Evolutionary conservation across 129 eudicot species (phyloP).

Genomic region (Tagetes patula): DNA sequence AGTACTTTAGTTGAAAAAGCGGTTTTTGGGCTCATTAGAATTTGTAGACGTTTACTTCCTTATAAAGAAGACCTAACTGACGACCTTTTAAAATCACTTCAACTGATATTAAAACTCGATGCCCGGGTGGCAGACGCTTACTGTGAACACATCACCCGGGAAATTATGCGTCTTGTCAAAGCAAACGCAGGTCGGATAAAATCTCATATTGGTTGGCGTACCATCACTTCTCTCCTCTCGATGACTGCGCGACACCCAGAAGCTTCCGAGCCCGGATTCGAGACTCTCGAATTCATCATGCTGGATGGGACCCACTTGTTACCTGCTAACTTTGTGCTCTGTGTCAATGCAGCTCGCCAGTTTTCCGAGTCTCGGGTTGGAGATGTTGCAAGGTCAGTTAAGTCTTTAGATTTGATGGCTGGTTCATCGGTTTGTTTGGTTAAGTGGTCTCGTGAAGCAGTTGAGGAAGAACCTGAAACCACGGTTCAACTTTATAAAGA

Average conservation of each 20-base stretch:
- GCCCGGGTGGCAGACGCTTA: conserved; percentile 87
- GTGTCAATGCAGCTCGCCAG: conserved; percentile 69
- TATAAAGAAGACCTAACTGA: conserved; percentile 80
- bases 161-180: conserved; percentile 72
- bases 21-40: conserved; percentile 81
- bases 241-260: conserved; percentile 81
- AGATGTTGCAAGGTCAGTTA: conserved; percentile 45
- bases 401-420: conserved; percentile 66
- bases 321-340: conserved; percentile 69
- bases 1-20: conserved; percentile 78
- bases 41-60: conserved; percentile 78
- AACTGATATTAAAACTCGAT: conserved; percentile 69
- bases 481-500: conserved; percentile 54
- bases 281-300: conserved; percentile 67
- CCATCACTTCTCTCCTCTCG: conserved; percentile 64
- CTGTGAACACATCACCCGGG: conserved; percentile 77
- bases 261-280: conserved; percentile 77
- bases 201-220: conserved; percentile 87
- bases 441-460: conserved; percentile 59
- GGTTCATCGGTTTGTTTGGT: conserved; percentile 64
- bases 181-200: conserved; percentile 71
- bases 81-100: conserved; percentile 75
- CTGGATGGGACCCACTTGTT: conserved; percentile 70
- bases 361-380: conserved; percentile 88
- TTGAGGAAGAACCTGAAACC: conserved; percentile 47